Conservation (phyloP, 179 eudicot species). For the Drosera spatulata region DNA sequence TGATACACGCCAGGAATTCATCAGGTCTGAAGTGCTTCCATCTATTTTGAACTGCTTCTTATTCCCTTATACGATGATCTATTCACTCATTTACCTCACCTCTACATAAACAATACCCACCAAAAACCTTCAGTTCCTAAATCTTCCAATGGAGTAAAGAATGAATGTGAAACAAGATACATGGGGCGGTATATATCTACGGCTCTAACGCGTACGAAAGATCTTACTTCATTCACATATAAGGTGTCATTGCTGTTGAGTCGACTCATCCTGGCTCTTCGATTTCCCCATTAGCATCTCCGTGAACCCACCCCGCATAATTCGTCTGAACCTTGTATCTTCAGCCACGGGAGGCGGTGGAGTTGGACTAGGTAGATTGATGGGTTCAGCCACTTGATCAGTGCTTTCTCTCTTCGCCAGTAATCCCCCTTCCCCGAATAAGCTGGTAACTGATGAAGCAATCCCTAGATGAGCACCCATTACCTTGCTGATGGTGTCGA, state of each 20-base stretch:
- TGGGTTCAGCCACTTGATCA: constrained; percentile 26
- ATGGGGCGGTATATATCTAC: too few species aligned
- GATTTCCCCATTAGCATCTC: constrained; percentile 80
- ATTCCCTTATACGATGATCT: too few species aligned
- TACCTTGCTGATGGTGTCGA: constrained; percentile 78
- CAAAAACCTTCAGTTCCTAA: too few species aligned
- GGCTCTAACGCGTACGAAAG: too few species aligned
- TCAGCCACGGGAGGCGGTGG: constrained; percentile 40
- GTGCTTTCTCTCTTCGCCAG: constrained; percentile 65
- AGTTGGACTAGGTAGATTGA: constrained; percentile 25
- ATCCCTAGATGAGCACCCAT: constrained; percentile 95
- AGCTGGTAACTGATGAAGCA: constrained; percentile 69
- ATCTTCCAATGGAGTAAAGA: too few species aligned
- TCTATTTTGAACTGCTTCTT: too few species aligned
- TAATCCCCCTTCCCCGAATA: constrained; percentile 77
- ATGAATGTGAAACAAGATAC: background rate
- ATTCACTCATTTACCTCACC: too few species aligned
- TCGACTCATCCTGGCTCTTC: constrained; percentile 34
- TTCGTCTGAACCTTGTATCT: constrained; percentile 82
- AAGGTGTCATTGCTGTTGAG: constrained; percentile 23
- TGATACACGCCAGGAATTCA: too few species aligned
- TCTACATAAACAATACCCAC: too few species aligned
- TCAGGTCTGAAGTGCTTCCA: too few species aligned
- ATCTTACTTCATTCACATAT: too few species aligned
- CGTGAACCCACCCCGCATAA: constrained; percentile 79